Conservation (phyloP, 495 filamentous ascomycete genomes). For the Letharia columbiana region DNA sequence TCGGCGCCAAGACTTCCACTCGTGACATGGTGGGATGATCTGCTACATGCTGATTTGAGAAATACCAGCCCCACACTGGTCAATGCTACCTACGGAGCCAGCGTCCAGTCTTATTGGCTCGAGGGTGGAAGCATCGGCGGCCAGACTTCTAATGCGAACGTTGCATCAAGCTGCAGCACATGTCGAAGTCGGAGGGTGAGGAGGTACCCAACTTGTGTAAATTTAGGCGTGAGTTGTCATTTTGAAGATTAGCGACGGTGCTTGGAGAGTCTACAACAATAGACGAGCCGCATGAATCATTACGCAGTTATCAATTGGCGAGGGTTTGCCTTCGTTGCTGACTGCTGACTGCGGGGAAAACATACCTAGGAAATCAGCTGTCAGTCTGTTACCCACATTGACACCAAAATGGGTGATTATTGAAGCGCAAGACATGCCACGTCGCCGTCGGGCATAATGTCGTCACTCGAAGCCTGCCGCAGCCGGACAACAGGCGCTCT, state of each 20-base stretch:
- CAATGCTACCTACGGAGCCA: background rate
- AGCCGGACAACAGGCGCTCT: background rate
- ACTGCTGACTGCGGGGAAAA: too few species aligned
- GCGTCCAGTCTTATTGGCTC: background rate
- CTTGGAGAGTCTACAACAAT: background rate
- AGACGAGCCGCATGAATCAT: background rate
- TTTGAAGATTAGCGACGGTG: background rate
- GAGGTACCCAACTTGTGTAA: background rate
- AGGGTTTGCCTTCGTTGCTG: too few species aligned
- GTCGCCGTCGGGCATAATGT: background rate
- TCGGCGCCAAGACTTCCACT: background rate
- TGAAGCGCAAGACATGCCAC: constrained; percentile 3
- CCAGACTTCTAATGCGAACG: background rate
- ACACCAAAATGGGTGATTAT: background rate
- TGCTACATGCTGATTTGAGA: background rate
- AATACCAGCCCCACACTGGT: background rate
- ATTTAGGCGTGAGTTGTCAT: background rate
- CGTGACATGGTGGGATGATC: background rate
- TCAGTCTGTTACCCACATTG: too few species aligned
- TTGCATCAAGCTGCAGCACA: background rate
- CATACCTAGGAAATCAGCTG: too few species aligned
- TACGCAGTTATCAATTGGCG: too few species aligned
- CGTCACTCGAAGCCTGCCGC: background rate
- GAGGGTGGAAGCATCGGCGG: background rate
- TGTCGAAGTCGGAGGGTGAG: background rate